Percentiles rank a stretch among this genome's conserved stretches.
phyloP scores from a whole-genome alignment of 2,329 filamentous ascomycete genomes.

The Colletotrichum filicis region DNA sequence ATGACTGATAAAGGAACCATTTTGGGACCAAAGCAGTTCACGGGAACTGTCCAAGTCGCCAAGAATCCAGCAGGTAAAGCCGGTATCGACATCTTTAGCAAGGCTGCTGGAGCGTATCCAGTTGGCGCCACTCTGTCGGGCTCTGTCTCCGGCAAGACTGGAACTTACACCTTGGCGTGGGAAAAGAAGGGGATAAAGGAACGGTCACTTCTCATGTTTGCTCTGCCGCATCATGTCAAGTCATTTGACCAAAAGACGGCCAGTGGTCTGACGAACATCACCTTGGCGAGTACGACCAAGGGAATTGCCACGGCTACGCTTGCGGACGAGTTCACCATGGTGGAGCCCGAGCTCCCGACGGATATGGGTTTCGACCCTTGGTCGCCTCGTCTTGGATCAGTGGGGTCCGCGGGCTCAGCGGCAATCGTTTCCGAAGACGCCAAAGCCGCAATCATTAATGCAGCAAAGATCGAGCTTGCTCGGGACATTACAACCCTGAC shows the following conservation, averaged over 20 bases:
- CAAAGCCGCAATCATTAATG: constrained; percentile 62
- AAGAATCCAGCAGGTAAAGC: constrained; percentile 69
- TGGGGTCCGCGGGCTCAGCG: constrained; percentile 63
- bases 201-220: constrained; percentile 76
- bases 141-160: constrained; percentile 61
- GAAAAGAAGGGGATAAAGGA: constrained; percentile 68
- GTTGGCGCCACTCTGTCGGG: constrained; percentile 69
- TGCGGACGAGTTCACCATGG: constrained; percentile 76
- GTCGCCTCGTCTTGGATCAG: constrained; percentile 55
- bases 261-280: constrained; percentile 61
- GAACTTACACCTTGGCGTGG: constrained; percentile 75
- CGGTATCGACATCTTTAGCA: constrained; percentile 72
- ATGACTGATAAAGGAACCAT: not conserved
- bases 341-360: constrained; percentile 72
- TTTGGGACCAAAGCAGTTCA: constrained; percentile 55
- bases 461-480: constrained; percentile 72
- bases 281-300: constrained; percentile 81
- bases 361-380: constrained; percentile 68
- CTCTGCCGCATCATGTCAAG: constrained; percentile 79
- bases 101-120: constrained; percentile 75
- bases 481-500: constrained; percentile 74
- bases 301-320: constrained; percentile 77
- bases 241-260: constrained; percentile 68
- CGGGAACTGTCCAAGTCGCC: constrained; percentile 81
- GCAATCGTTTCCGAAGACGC: constrained; percentile 55